These are phyloP conservation scores for Anthracocystis setariae DNA, from an alignment of 1,284 basidiomycete species.

Conservation along the genomic window DNA sequence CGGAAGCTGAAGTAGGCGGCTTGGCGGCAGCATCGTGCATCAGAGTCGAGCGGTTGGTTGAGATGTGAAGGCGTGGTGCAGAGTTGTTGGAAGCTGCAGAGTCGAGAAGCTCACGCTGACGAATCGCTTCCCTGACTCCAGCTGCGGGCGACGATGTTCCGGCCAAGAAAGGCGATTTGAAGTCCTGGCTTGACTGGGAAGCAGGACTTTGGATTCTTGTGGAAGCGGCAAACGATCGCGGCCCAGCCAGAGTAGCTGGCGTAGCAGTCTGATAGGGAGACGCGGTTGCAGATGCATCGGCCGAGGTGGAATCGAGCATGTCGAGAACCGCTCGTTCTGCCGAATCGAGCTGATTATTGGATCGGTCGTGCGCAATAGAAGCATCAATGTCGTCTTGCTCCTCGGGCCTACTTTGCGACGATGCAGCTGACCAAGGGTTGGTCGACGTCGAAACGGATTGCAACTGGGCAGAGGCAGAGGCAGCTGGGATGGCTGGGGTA, in stretches of 20 bases:
- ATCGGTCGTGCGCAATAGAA: constrained; percentile 37
- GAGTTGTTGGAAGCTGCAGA: constrained; percentile 6
- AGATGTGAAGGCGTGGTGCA: constrained; percentile 8
- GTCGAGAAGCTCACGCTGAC: constrained; percentile 43
- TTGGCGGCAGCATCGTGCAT: constrained; percentile 23
- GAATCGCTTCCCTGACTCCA: constrained; percentile 39
- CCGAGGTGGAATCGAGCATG: constrained; percentile 50
- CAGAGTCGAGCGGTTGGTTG: constrained; percentile 24
- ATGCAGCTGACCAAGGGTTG: constrained; percentile 32
- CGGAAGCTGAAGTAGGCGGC: not conserved
- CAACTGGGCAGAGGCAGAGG: constrained; percentile 25
- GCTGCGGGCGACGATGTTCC: constrained; percentile 37
- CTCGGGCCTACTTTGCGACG: constrained; percentile 23
- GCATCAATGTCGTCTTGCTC: constrained; percentile 44
- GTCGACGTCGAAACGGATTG: constrained; percentile 12
- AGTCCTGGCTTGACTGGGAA: constrained; percentile 43
- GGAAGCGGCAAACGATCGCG: constrained; percentile 35
- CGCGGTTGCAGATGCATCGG: constrained; percentile 19
- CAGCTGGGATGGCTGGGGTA: constrained; percentile 35
- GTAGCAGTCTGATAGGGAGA: constrained; percentile 38
- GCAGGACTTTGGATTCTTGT: constrained; percentile 35
- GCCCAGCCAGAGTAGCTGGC: constrained; percentile 30
- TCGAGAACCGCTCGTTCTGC: constrained; percentile 52
- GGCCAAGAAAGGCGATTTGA: constrained; percentile 32
- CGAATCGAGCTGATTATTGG: constrained; percentile 19